Base-by-base conservation (phyloP, 2,329 filamentous ascomycete species). In the Beauveria bassiana region DNA sequence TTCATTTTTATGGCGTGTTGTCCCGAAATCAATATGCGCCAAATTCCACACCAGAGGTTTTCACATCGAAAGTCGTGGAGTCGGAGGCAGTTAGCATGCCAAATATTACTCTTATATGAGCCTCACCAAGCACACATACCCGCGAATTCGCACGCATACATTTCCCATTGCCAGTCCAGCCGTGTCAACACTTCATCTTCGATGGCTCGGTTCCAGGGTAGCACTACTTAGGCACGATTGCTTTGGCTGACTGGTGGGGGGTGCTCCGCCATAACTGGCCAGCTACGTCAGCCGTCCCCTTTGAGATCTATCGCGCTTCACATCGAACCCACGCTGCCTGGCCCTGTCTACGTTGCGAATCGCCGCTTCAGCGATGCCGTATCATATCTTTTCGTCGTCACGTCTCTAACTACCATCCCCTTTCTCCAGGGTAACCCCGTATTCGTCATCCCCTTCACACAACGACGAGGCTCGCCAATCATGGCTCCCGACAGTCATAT, bases 401-500 rank as follows among this genome's bases (percentile, higher is more conserved):
- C 38, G 57, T 38, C 22, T 60, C 28, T 60, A 20, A 59, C 24
- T 24, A 59, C 7, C 14, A 24, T 5, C 24, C 49, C 40, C 24
- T 60, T 26, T 14, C 10, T 12, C 26, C 26, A 60, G 57, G 38
- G 57, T 5, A 40, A 20, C 20, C 57, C 26, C 28, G 10, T 18
- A 20, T 22, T 47, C 51, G 3, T 43, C 42, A 24, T 28, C 18
- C 20, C 50, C 45, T n/a, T 31, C 24, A 31, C 8, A 12, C 50
- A 5, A 47, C 50, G n/a, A n/a, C 50, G 31, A 38, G 34, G 51
- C 28, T 18, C 38, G 26, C 47, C 63, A 71, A 76, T 67, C 71
- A 84, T 83, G 81, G 73, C 79, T 67, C 73, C 78, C 67, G 78
- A 81, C 69, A 72, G 70, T 66, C 69, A 73, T 64, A 79, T 99